A percentile compares a stretch with the other conserved stretches of the same genome.
These are phyloP conservation scores for Picocystis sp. DNA, from an alignment of 163 green algal species.

Conservation along the genomic window DNA sequence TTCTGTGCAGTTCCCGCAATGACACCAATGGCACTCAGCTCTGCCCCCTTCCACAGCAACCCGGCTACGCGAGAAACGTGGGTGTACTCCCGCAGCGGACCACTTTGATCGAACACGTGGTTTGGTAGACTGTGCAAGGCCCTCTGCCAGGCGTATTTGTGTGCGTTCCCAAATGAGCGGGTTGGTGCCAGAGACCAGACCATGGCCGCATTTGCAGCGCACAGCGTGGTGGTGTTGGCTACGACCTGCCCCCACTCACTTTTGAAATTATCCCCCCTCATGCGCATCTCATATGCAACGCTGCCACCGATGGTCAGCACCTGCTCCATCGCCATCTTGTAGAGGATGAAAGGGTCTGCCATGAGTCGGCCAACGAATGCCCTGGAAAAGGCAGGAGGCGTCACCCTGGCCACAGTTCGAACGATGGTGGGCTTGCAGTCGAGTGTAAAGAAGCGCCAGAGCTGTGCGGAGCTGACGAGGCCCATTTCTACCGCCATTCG, in stretches of 20 bases:
- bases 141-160: slow-evolving; percentile 62
- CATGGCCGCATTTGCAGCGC: slow-evolving; percentile 39
- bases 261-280: slow-evolving; percentile 62
- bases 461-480: background rate
- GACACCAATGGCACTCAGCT: slow-evolving; percentile 75
- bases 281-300: slow-evolving; percentile 58
- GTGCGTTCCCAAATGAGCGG: slow-evolving; percentile 40
- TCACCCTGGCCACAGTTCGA: background rate
- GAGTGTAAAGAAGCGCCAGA: too few species aligned
- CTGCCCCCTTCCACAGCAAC: slow-evolving; percentile 64
- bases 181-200: slow-evolving; percentile 61
- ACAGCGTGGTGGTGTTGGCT: slow-evolving; percentile 66
- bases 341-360: slow-evolving; percentile 86
- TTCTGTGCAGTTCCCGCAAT: slow-evolving; percentile 46
- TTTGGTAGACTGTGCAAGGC: slow-evolving; percentile 74
- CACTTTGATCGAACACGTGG: slow-evolving; percentile 76
- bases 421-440: too few species aligned
- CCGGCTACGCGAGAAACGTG: slow-evolving; percentile 29
- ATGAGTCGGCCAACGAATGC: slow-evolving; percentile 85
- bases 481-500: slow-evolving; percentile 68
- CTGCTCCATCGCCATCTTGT: slow-evolving; percentile 85
- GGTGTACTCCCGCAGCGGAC: slow-evolving; percentile 61
- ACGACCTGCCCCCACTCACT: slow-evolving; percentile 78
- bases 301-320: slow-evolving; percentile 38
- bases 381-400: slow-evolving; percentile 35